Conservation (phyloP, 352 stramenopile species). For the Thalassiosira sp. region DNA sequence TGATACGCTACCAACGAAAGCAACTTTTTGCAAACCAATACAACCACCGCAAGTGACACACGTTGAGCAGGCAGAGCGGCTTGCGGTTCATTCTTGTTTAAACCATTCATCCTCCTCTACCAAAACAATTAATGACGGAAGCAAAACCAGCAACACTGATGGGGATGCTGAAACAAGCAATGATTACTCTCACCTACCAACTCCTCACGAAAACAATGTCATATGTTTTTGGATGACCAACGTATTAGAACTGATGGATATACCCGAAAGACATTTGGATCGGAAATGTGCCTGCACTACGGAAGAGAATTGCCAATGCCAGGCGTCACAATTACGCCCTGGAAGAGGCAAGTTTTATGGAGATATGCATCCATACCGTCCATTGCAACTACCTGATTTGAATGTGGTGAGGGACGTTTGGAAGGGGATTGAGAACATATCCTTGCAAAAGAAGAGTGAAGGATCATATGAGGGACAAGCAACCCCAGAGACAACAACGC, state of each 20-base stretch:
- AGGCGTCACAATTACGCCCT: not conserved
- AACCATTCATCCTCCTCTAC: constrained; percentile 9
- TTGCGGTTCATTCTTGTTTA: constrained; percentile 27
- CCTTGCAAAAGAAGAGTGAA: not conserved
- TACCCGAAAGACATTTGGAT: constrained; percentile 51
- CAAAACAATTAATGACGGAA: constrained; percentile 10
- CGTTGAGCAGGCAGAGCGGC: constrained; percentile 30
- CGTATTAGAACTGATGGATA: constrained; percentile 62
- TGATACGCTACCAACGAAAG: not conserved
- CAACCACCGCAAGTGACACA: constrained; percentile 11
- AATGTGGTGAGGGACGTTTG: constrained; percentile 22
- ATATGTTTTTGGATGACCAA: constrained; percentile 75
- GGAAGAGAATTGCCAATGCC: constrained; percentile 1
- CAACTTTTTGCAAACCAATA: constrained; percentile 12
- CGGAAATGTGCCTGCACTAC: constrained; percentile 3
- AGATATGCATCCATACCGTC: constrained; percentile 41
- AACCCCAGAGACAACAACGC: constrained; percentile 1
- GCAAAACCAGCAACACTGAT: constrained; percentile 1
- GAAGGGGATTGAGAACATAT: constrained; percentile 15
- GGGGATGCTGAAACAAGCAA: not conserved
- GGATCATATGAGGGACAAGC: not conserved
- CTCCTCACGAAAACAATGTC: constrained; percentile 15
- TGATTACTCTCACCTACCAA: constrained; percentile 20
- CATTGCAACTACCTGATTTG: constrained; percentile 42
- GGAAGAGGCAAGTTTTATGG: constrained; percentile 24